Conservation (phyloP, 441 rosid genomes). For the Dalechampia spathulata region DNA sequence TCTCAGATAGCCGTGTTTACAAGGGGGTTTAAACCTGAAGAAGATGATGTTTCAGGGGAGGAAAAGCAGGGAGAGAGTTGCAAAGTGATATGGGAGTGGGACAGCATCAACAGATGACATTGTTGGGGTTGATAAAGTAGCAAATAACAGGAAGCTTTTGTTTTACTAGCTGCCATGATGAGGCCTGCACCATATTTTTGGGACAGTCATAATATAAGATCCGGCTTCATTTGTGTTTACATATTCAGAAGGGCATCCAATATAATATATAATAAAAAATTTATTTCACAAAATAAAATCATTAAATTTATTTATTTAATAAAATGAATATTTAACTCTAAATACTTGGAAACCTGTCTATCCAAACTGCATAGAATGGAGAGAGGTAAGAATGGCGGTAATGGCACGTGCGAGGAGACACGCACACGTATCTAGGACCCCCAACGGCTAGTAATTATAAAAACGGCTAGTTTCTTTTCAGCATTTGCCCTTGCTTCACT, state of each 20-base stretch:
- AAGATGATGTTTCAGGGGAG: constrained; percentile 13
- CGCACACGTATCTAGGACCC: background rate
- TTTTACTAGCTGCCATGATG: no score
- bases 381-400: background rate
- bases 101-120: constrained; percentile 10
- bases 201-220: no score
- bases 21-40: constrained; percentile 17
- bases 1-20: constrained; percentile 85
- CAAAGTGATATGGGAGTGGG: constrained; percentile 73
- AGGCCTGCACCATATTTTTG: no score
- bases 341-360: no score
- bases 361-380: no score
- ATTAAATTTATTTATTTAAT: no score
- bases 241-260: no score
- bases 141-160: background rate
- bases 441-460: constrained; percentile 29
- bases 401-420: constrained; percentile 2
- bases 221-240: no score
- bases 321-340: no score
- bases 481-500: background rate
- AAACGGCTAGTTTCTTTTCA: constrained; percentile 26
- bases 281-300: no score
- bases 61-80: constrained; percentile 23
- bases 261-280: no score
- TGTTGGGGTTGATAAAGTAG: constrained; percentile 4